phyloP scores from a whole-genome alignment of 352 stramenopile genomes.

The Phytopythium boreale region DNA sequence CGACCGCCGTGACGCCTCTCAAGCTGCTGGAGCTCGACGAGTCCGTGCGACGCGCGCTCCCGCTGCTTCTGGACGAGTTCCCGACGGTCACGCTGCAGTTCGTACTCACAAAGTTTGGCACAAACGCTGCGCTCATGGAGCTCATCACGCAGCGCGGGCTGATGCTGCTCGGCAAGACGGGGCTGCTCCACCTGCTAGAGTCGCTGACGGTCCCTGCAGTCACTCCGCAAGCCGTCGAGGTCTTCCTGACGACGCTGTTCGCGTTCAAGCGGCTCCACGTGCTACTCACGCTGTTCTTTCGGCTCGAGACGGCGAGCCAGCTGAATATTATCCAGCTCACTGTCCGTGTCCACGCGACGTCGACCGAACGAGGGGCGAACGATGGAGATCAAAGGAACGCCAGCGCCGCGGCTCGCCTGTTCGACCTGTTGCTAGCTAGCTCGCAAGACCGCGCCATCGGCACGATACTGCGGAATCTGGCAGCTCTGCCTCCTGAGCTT shows the following conservation, averaged over 20 bases:
- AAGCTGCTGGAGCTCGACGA: constrained; percentile 43
- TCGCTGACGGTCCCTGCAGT: constrained; percentile 22
- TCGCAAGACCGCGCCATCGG: constrained; percentile 31
- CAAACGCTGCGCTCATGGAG: constrained; percentile 35
- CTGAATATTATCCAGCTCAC: constrained; percentile 33
- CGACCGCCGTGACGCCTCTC: constrained; percentile 26
- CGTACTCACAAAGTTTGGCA: constrained; percentile 47
- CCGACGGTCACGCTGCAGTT: constrained; percentile 47
- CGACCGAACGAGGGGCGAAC: neutral
- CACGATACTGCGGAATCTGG: constrained; percentile 45
- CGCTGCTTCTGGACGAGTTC: constrained; percentile 44
- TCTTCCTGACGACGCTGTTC: constrained; percentile 40
- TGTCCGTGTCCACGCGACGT: constrained; percentile 9
- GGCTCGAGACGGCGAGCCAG: constrained; percentile 32
- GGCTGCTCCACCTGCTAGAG: constrained; percentile 48
- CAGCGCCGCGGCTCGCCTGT: constrained; percentile 14
- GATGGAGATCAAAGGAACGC: neutral
- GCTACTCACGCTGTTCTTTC: constrained; percentile 42
- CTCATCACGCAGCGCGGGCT: constrained; percentile 30
- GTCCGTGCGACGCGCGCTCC: constrained; percentile 20
- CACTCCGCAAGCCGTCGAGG: constrained; percentile 22
- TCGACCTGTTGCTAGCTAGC: constrained; percentile 45
- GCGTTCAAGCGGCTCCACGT: constrained; percentile 26
- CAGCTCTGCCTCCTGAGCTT: constrained; percentile 19
- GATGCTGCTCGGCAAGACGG: constrained; percentile 33